A percentile compares a stretch with the other conserved stretches of the same genome.
phyloP scores from a whole-genome alignment of 2,329 filamentous ascomycete species.

The Bipolaris oryzae region DNA sequence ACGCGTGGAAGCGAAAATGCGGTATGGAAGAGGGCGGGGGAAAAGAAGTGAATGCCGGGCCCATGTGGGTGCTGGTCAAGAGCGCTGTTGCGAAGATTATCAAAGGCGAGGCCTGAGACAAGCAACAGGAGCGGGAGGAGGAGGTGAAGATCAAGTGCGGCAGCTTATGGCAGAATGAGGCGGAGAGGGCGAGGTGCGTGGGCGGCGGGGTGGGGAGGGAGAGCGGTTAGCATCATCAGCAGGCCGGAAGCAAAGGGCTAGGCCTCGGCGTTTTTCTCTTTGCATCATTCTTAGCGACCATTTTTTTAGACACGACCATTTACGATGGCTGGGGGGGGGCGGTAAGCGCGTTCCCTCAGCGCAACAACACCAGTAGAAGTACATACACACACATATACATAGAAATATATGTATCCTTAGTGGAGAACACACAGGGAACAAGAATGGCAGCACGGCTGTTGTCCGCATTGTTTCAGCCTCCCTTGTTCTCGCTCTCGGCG shows the following conservation, averaged over 20 bases:
- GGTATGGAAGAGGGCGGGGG: constrained; percentile 27
- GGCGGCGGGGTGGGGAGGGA: neutral
- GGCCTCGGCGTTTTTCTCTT: constrained; percentile 10
- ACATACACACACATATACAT: neutral
- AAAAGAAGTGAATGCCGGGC: constrained; percentile 32
- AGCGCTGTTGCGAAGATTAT: constrained; percentile 31
- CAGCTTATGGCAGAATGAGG: neutral
- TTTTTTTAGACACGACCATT: constrained; percentile 8
- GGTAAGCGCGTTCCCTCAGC: constrained; percentile 3
- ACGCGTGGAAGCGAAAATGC: constrained; percentile 33
- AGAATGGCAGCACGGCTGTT: neutral
- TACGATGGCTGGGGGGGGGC: constrained; percentile 4
- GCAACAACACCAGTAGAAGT: neutral
- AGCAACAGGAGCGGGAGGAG: neutral
- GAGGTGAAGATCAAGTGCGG: neutral
- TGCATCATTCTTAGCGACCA: constrained; percentile 10
- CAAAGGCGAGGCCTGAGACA: constrained; percentile 29
- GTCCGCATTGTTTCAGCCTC: neutral
- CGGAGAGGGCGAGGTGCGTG: neutral
- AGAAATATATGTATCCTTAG: neutral
- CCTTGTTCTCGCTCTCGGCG: neutral
- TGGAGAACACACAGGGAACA: neutral
- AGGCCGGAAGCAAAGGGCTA: neutral
- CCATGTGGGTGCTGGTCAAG: constrained; percentile 38
- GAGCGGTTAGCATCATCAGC: constrained; percentile 8